These are phyloP conservation scores for Tricholoma matsutake DNA, from an alignment of 768 basidiomycete genomes.

Conservation along the genomic window DNA sequence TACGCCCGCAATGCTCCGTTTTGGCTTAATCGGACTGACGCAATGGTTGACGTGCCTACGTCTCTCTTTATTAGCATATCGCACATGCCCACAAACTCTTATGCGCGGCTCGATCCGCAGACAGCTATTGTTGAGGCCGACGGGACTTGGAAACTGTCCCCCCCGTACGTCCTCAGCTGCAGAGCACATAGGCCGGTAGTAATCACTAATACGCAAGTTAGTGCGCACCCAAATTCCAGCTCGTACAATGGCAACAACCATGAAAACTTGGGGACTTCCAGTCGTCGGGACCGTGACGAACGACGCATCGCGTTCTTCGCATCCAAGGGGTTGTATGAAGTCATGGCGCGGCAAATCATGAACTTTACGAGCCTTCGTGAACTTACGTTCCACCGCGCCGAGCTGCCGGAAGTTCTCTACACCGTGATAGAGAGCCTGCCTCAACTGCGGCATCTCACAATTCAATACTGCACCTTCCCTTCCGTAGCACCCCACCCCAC, in stretches of 20 bases:
- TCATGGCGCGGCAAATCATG: slow-evolving; percentile 10
- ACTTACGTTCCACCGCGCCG: slow-evolving; percentile 34
- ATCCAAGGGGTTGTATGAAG: slow-evolving; percentile 8
- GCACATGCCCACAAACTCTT: slow-evolving; percentile 5
- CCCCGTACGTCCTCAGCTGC: not conserved
- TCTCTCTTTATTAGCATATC: slow-evolving; percentile 15
- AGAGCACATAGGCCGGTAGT: not conserved
- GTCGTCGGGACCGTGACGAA: not conserved
- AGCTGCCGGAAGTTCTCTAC: slow-evolving; percentile 35
- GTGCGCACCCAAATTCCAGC: not conserved
- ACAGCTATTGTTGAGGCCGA: slow-evolving; percentile 15
- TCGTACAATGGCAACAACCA: not conserved
- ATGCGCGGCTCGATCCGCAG: slow-evolving; percentile 9
- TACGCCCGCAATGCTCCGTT: slow-evolving; percentile 12
- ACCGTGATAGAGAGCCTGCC: slow-evolving; percentile 34
- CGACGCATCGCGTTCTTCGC: slow-evolving; percentile 11
- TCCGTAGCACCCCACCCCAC: slow-evolving; percentile 8
- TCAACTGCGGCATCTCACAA: slow-evolving; percentile 32
- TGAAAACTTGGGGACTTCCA: not conserved
- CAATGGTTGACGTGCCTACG: slow-evolving; percentile 10
- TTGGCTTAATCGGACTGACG: slow-evolving; percentile 7
- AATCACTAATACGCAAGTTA: not conserved
- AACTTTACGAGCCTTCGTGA: slow-evolving; percentile 34
- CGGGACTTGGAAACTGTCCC: slow-evolving; percentile 10
- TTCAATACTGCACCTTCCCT: slow-evolving; percentile 40